These are phyloP conservation scores for Cymodocea nodosa DNA, from an alignment of 116 monocot genomes.

Conservation along the genomic window DNA sequence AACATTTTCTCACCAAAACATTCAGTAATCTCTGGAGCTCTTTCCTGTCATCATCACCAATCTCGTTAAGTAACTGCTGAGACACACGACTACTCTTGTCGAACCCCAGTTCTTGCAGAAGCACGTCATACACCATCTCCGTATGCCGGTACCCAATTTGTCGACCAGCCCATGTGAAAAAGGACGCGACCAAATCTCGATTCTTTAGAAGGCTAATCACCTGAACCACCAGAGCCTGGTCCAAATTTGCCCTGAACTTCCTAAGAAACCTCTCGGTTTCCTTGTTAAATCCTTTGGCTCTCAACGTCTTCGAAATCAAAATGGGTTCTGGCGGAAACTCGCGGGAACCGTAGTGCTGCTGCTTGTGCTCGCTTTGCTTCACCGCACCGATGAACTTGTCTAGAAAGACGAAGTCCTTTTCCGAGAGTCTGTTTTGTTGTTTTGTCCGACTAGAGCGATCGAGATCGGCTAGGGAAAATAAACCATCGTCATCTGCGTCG, in stretches of 20 bases:
- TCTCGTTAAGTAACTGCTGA: slow-evolving; percentile 44
- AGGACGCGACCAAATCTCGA: slow-evolving; percentile 45
- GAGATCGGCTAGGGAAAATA: no score
- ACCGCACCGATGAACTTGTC: no score
- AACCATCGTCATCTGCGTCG: no score
- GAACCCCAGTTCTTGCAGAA: slow-evolving; percentile 50
- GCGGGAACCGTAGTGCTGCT: background rate
- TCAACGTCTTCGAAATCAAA: slow-evolving; percentile 44
- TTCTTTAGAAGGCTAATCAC: slow-evolving; percentile 39
- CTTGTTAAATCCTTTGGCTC: slow-evolving; percentile 27
- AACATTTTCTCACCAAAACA: slow-evolving; percentile 64
- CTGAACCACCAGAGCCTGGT: slow-evolving; percentile 40
- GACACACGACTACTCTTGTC: slow-evolving; percentile 26
- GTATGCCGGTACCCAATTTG: slow-evolving; percentile 81
- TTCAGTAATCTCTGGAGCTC: slow-evolving; percentile 76
- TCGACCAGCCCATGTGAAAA: slow-evolving; percentile 81
- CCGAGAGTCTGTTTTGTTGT: no score
- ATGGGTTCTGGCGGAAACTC: slow-evolving; percentile 24
- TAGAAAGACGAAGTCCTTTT: no score
- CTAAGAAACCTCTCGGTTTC: slow-evolving; percentile 44
- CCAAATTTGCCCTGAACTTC: slow-evolving; percentile 50
- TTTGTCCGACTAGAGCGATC: no score
- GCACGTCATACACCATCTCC: slow-evolving; percentile 30
- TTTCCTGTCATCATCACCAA: slow-evolving; percentile 68
- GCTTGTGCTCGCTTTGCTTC: no score